Percentiles rank a stretch among this genome's conserved stretches.
Evolutionary conservation across 352 stramenopile genomes (phyloP).

Genomic region (Pythium utonaiense): DNA sequence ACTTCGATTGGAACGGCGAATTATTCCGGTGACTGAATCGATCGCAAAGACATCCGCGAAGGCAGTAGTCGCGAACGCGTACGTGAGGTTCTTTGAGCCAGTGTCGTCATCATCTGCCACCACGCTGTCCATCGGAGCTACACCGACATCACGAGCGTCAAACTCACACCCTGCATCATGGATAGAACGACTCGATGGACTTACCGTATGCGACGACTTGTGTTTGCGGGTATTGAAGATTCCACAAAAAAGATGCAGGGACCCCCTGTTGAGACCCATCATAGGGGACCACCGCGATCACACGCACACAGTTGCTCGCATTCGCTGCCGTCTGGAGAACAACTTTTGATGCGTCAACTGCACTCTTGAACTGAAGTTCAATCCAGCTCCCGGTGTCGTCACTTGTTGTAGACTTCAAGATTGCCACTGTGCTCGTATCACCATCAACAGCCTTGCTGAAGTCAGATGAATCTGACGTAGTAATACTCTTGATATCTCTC

Average conservation of each 20-base stretch:
- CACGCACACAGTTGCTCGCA: constrained; percentile 19
- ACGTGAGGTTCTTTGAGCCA: constrained; percentile 17
- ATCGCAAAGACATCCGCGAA: constrained; percentile 7
- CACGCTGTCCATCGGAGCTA: constrained; percentile 17
- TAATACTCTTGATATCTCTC: constrained; percentile 20
- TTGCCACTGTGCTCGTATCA: constrained; percentile 16
- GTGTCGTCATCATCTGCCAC: constrained; percentile 28
- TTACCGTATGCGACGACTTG: constrained; percentile 20
- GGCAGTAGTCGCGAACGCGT: constrained; percentile 6
- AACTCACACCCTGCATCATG: not conserved
- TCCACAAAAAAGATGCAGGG: constrained; percentile 22
- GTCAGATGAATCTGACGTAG: constrained; percentile 23
- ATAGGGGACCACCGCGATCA: constrained; percentile 10
- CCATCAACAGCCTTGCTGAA: constrained; percentile 24
- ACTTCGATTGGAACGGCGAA: not conserved
- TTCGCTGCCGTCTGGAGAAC: constrained; percentile 19
- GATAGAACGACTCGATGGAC: not conserved
- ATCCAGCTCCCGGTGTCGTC: constrained; percentile 27
- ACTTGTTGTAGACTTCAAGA: constrained; percentile 13
- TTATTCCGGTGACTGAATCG: constrained; percentile 18
- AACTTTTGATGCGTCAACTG: constrained; percentile 30
- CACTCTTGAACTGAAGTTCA: constrained; percentile 24
- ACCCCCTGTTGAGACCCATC: constrained; percentile 16
- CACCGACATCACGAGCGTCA: not conserved
- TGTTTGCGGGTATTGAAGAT: constrained; percentile 21